These are phyloP conservation scores for Candida krabiensis DNA, from an alignment of 805 yeast species.

Conservation along the genomic window DNA sequence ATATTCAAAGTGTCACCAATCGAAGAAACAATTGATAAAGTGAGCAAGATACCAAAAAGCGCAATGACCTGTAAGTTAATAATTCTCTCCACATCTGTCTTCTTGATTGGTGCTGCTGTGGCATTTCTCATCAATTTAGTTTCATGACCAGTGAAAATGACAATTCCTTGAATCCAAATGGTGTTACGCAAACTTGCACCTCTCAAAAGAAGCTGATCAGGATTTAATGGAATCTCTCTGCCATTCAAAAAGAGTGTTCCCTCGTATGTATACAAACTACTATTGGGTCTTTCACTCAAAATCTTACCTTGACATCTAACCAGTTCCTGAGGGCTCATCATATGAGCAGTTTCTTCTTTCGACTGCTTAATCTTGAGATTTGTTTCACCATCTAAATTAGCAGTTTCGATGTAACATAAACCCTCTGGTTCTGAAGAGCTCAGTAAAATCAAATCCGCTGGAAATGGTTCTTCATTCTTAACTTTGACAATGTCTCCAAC, in stretches of 20 bases:
- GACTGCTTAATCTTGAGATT: constrained; percentile 94
- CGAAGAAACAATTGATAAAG: constrained; percentile 76
- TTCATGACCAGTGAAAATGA: constrained; percentile 96
- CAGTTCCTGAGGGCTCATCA: constrained; percentile 65
- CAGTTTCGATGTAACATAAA: constrained; percentile 94
- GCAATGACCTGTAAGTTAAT: constrained; percentile 91
- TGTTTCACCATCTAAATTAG: constrained; percentile 97
- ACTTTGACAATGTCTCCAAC: constrained; percentile 93
- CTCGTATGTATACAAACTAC: constrained; percentile 91
- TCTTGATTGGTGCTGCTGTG: constrained; percentile 95
- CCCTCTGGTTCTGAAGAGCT: constrained; percentile 99
- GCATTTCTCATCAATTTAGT: constrained; percentile 98
- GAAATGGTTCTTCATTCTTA: constrained; percentile 84
- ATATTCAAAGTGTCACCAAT: constrained; percentile 82
- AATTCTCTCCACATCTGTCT: constrained; percentile 95
- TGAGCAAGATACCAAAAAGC: constrained; percentile 74
- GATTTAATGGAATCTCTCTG: constrained; percentile 67
- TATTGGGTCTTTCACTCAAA: constrained; percentile 88
- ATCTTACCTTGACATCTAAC: constrained; percentile 57
- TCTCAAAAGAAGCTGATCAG: constrained; percentile 88
- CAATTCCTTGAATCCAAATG: constrained; percentile 91
- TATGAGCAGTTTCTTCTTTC: constrained; percentile 67
- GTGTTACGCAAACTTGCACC: constrained; percentile 97
- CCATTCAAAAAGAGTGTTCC: constrained; percentile 72
- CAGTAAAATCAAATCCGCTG: constrained; percentile 84